Evolutionary conservation across 164 flowering plant genomes (phyloP), one percentile per base, ranked within the genome.

Genomic region (Vitis rupestris): DNA sequence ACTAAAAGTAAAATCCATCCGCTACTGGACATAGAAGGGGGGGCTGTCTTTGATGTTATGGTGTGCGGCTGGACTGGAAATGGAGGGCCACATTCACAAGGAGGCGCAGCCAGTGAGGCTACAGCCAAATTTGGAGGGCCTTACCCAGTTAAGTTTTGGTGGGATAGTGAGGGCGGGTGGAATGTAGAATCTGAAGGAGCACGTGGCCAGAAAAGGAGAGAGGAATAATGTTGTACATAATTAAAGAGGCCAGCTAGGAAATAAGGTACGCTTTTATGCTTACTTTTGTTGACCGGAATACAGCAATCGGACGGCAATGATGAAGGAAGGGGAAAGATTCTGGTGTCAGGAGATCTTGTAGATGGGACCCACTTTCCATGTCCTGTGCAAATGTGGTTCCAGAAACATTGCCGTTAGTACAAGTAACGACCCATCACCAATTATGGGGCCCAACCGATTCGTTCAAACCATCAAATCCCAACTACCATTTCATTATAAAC

Each of bases 321-420:
- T 74, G 65, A 65, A 65, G 72, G 77, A 72, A 70, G 63, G 14
- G 59, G 70, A 78, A 61, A 80, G 84, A 78, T 83, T 64, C 77
- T 75, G 19, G 59, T 76, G 81, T 81, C 82, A 76, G 82, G 56
- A 70, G 82, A 80, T 78, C 80, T 80, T 76, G 44, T 59, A 8
- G 37, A n/a, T 12, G 67, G 76, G 80, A 61, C 74, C 76, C 54
- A 49, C 15, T 58, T 56, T 62, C 64, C 63, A 30, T 71, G 74
- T 74, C 66, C 44, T 64, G 50, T 64, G 51, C 8, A 13, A 30
- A 63, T 14, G 55, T 55, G 60, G 70, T 61, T 75, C 78, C 67
- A 65, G 61, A 74, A 50, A 69, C 77, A 52, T 54, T 13, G 61
- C 70, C 70, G 70, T 74, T 57, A 15, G 50, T 70, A 17, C 77